phyloP scores from a whole-genome alignment of 2,329 filamentous ascomycete genomes.

The Fonsecaea erecta region DNA sequence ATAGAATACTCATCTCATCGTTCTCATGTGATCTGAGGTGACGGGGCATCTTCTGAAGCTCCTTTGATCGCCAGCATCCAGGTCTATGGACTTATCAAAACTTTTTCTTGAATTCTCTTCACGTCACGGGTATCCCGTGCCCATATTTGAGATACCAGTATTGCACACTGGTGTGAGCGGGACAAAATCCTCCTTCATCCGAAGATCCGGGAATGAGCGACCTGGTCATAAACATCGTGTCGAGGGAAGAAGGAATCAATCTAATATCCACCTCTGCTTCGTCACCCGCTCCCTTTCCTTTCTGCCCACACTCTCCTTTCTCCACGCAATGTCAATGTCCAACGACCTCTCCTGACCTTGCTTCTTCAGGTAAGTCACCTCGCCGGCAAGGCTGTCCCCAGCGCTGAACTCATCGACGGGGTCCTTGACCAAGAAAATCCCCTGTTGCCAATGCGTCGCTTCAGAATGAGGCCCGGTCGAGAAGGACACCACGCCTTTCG shows the following conservation, averaged over 20 bases:
- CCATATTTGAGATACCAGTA: no score
- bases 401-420: constrained; percentile 53
- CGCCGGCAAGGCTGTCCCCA: constrained; percentile 66
- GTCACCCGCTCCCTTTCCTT: constrained; percentile 45
- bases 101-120: no score
- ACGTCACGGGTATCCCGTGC: no score
- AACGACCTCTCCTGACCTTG: constrained; percentile 71
- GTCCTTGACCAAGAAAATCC: constrained; percentile 68
- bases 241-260: constrained; percentile 39
- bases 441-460: constrained; percentile 90
- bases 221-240: no score
- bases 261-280: constrained; percentile 48
- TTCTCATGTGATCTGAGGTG: no score
- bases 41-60: no score
- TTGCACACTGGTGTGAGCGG: no score
- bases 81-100: no score
- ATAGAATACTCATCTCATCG: no score
- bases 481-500: constrained; percentile 72
- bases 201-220: no score
- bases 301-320: constrained; percentile 39
- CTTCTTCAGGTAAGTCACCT: constrained; percentile 71
- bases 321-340: constrained; percentile 69
- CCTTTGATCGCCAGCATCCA: no score
- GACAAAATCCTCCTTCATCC: no score
- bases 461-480: constrained; percentile 79